A percentile compares a stretch with the other conserved stretches of the same genome.
Evolutionary conservation across 129 eudicot genomes (phyloP).

Genomic region (Artemisia argyi): DNA sequence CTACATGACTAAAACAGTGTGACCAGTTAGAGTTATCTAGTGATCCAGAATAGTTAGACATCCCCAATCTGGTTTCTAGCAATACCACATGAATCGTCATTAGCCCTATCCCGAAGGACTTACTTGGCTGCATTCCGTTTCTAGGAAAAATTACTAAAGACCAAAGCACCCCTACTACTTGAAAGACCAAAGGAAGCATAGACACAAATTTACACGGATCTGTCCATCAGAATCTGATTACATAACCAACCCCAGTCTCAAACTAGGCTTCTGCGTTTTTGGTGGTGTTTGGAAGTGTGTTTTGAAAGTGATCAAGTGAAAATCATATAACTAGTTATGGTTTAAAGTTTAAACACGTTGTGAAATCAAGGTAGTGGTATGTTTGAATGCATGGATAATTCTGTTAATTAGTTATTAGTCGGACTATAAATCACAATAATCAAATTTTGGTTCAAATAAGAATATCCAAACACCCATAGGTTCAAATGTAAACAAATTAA

Average conservation of each 20-base stretch:
- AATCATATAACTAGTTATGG: too few relatives aligned
- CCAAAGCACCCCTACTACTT: slow-evolving; percentile 63
- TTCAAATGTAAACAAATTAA: neutral
- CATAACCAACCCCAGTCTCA: too few relatives aligned
- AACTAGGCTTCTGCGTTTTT: too few relatives aligned
- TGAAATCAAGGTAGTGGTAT: too few relatives aligned
- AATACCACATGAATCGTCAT: slow-evolving; percentile 57
- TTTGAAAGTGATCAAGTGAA: too few relatives aligned
- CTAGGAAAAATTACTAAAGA: slow-evolving; percentile 63
- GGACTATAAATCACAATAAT: too few relatives aligned
- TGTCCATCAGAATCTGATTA: neutral
- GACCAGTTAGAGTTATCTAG: slow-evolving; percentile 30
- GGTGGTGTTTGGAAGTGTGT: too few relatives aligned
- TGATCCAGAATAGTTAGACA: slow-evolving; percentile 47
- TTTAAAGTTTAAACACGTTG: too few relatives aligned
- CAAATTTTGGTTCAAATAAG: too few relatives aligned
- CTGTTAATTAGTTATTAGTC: too few relatives aligned
- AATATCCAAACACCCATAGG: neutral
- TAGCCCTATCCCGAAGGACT: slow-evolving; percentile 66
- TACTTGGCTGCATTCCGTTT: slow-evolving; percentile 68
- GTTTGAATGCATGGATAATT: too few relatives aligned
- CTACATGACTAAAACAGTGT: neutral
- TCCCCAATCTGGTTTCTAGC: slow-evolving; percentile 42
- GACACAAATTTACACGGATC: neutral
- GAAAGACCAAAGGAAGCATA: slow-evolving; percentile 41